phyloP scores from a whole-genome alignment of 164 flowering plant species.

The Vitis amurensis region DNA sequence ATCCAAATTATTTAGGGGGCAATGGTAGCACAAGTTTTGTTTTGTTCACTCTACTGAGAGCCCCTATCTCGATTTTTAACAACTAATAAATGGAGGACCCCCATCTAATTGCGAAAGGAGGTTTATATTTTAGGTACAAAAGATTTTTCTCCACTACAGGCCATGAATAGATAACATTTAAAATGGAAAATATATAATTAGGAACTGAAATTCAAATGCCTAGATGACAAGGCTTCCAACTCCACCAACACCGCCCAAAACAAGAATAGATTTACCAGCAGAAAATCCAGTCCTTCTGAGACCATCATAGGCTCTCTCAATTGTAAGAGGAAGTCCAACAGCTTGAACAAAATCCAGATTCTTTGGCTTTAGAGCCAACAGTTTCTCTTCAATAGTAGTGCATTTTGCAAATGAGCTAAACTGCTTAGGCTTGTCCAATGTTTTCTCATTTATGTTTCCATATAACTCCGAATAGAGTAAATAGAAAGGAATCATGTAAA shows the following conservation, averaged over 20 bases:
- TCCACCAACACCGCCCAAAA: constrained; percentile 13
- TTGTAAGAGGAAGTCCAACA: constrained; percentile 6
- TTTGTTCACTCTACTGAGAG: too few species aligned
- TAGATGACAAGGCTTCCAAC: constrained; percentile 9
- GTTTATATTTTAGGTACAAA: too few species aligned
- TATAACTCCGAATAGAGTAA: too few species aligned
- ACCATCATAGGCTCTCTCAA: constrained; percentile 12
- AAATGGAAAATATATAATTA: too few species aligned
- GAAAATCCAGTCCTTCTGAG: constrained; percentile 1
- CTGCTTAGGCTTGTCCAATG: too few species aligned
- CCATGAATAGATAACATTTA: not conserved
- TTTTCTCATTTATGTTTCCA: too few species aligned
- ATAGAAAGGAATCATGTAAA: too few species aligned
- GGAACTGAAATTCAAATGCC: not conserved
- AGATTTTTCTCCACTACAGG: not conserved
- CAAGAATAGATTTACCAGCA: constrained; percentile 3
- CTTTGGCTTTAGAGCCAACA: constrained; percentile 12
- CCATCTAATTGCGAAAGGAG: too few species aligned
- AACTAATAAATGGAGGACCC: too few species aligned
- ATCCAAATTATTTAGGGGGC: too few species aligned
- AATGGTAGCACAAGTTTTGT: too few species aligned
- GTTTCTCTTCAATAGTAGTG: constrained; percentile 15
- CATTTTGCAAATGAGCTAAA: constrained; percentile 4
- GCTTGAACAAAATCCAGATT: constrained; percentile 8
- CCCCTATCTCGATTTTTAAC: too few species aligned